Evolutionary conservation across 768 basidiomycete genomes (phyloP), one percentile per base, ranked within the genome.

Genomic region (Psilocybe tampanensis): DNA sequence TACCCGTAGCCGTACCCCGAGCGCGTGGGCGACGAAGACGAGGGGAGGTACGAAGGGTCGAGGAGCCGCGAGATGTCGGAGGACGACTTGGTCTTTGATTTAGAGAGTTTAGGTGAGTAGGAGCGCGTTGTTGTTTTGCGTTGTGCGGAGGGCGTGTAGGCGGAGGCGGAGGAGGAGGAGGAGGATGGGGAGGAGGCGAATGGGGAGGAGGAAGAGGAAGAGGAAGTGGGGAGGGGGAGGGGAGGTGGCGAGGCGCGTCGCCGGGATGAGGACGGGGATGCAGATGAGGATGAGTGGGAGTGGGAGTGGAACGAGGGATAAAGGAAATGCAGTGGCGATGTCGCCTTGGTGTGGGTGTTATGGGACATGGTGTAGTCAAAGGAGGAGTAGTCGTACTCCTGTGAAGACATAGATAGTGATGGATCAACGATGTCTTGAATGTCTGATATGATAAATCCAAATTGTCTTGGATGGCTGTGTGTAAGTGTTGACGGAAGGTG

Each of bases 51-150:
- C 18, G 84, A 73, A 4, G 86, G 86, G 74, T 87, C 86, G 63
- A 87, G 84, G 49, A 87, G 77, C 45, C 86, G 83, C 2, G 82
- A 78, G 62, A 87, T 77, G 72, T 87, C 85, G 2, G n/a, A n/a
- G n/a, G n/a, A n/a, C n/a, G n/a, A n/a, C n/a, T n/a, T n/a, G n/a
- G n/a, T n/a, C n/a, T n/a, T n/a, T n/a, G n/a, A n/a, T n/a, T n/a
- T n/a, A n/a, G n/a, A n/a, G n/a, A n/a, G n/a, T n/a, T n/a, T n/a
- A n/a, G n/a, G n/a, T n/a, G n/a, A n/a, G n/a, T 42, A 47, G 52
- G 24, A 3, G 42, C 19, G 45, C 17, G 24, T 13, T n/a, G 18
- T 11, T 36, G 19, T 36, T 21, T 24, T 23, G 39, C n/a, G n/a
- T n/a, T n/a, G n/a, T n/a, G n/a, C n/a, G n/a, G n/a, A n/a, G n/a